Evolutionary conservation across 257 asterid species (phyloP).

Genomic region (Solanum okadae): DNA sequence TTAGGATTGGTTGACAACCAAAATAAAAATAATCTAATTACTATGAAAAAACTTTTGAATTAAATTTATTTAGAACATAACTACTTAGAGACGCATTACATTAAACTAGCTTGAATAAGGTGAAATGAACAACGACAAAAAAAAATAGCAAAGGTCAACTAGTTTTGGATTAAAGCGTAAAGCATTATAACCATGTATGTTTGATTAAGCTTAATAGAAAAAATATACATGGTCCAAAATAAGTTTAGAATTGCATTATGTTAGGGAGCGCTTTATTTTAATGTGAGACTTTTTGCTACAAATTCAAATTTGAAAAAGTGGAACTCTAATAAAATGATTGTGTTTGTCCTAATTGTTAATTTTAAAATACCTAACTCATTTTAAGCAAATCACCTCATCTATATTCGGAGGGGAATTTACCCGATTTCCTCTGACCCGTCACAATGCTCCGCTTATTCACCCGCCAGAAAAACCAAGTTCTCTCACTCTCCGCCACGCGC

Average conservation of each 20-base stretch:
- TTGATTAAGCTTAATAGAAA: neutral
- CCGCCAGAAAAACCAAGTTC: constrained; percentile 32
- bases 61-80: no score
- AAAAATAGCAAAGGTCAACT: neutral
- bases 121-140: neutral
- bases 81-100: neutral
- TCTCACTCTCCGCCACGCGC: constrained; percentile 8
- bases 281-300: no score
- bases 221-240: neutral
- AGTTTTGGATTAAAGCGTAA: neutral
- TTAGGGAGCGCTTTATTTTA: neutral
- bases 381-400: neutral
- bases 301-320: no score
- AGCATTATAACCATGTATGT: neutral
- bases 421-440: neutral
- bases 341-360: neutral
- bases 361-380: neutral
- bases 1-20: no score
- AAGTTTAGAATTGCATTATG: neutral
- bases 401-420: neutral
- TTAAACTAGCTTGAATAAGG: neutral
- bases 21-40: neutral
- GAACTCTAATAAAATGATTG: no score
- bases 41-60: no score
- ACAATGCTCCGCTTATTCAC: constrained; percentile 18